A percentile compares a stretch with the other conserved stretches of the same genome.
phyloP scores from a whole-genome alignment of 2,329 filamentous ascomycete species.

The Colletotrichum caudatum region DNA sequence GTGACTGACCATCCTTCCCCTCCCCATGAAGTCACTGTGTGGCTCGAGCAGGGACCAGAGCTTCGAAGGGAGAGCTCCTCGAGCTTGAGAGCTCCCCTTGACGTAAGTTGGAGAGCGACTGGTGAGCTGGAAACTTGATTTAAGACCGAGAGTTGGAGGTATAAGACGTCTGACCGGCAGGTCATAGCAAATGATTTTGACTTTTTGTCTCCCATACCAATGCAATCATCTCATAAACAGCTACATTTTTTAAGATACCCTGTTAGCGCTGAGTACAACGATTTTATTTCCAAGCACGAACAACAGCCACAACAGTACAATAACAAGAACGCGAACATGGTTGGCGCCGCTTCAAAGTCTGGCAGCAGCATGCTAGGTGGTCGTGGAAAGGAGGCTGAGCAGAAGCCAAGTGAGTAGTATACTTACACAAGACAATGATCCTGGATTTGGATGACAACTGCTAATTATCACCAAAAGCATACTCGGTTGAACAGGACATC shows the following conservation, averaged over 20 bases:
- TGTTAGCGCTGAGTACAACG: constrained; percentile 24
- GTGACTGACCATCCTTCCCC: constrained; percentile 22
- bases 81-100: constrained; percentile 39
- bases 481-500: constrained; percentile 38
- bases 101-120: constrained; percentile 36
- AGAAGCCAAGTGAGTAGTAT: constrained; percentile 49
- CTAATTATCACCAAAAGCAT: constrained; percentile 15
- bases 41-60: constrained; percentile 40
- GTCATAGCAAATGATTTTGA: not conserved
- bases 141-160: constrained; percentile 30
- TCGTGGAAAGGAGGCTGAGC: constrained; percentile 49
- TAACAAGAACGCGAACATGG: constrained; percentile 16
- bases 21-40: constrained; percentile 42
- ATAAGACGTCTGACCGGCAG: constrained; percentile 41
- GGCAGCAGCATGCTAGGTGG: constrained; percentile 45
- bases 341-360: constrained; percentile 39
- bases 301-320: constrained; percentile 7
- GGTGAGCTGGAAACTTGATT: constrained; percentile 42
- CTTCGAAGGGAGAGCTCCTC: constrained; percentile 31
- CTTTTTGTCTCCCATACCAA: constrained; percentile 29
- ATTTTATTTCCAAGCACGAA: constrained; percentile 41
- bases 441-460: rapidly evolving
- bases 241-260: constrained; percentile 34
- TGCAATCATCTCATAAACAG: constrained; percentile 34
- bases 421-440: not conserved